phyloP scores from a whole-genome alignment of 1,284 basidiomycete species.

The Puccinia coronata region DNA sequence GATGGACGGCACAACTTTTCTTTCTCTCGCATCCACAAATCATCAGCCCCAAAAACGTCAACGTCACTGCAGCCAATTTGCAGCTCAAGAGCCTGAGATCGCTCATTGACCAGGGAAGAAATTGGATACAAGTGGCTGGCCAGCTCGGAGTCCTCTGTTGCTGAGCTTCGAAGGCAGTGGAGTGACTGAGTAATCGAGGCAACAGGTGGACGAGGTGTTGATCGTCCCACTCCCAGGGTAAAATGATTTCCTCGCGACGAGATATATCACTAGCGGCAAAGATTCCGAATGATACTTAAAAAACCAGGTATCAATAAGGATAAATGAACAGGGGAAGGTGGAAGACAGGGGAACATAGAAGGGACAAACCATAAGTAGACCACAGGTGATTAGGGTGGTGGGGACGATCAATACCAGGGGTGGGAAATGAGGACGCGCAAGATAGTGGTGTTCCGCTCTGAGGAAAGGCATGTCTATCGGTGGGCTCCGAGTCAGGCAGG shows the following conservation, averaged over 20 bases:
- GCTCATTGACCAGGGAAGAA: conserved; percentile 39
- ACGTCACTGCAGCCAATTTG: conserved; percentile 40
- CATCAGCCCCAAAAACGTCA: conserved; percentile 44
- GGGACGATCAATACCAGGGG: neutral
- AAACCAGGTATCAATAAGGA: conserved; percentile 14
- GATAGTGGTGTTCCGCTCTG: neutral
- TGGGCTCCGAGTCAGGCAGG: neutral
- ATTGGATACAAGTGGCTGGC: conserved; percentile 25
- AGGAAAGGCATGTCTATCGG: neutral
- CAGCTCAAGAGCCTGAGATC: conserved; percentile 37
- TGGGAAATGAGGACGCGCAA: conserved; percentile 1
- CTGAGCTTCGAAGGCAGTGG: conserved; percentile 35
- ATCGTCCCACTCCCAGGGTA: conserved; percentile 98
- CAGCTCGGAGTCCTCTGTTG: conserved; percentile 28
- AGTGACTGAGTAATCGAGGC: conserved; percentile 64
- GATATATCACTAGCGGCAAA: conserved; percentile 78
- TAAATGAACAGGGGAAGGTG: neutral
- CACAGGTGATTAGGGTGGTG: conserved; percentile 17
- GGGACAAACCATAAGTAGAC: neutral
- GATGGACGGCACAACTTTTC: conserved; percentile 44
- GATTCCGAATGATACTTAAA: conserved; percentile 66
- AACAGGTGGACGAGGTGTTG: conserved; percentile 80
- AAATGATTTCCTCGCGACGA: conserved; percentile 79
- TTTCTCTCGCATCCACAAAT: conserved; percentile 47
- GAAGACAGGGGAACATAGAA: conserved; percentile 29